Evolutionary conservation across 345 rosid genomes (phyloP).

Genomic region (Populus davidiana): DNA sequence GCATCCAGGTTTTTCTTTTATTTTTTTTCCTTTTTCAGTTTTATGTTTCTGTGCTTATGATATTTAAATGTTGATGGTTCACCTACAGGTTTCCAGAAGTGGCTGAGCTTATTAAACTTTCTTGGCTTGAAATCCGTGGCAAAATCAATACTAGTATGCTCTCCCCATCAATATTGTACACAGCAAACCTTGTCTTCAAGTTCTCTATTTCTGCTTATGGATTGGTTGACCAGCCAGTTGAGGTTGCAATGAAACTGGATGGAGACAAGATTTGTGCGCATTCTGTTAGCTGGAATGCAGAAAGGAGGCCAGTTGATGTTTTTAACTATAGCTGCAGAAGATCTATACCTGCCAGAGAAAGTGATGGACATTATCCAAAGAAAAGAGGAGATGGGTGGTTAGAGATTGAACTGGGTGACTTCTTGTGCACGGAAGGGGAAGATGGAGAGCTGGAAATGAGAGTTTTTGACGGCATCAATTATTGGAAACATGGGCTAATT

Average conservation of each 20-base stretch:
- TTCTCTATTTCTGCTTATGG: not conserved
- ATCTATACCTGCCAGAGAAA: not conserved
- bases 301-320: not conserved
- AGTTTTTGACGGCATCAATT: not conserved
- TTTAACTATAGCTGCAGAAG: too few relatives aligned
- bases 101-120: conserved; percentile 21
- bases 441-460: conserved; percentile 21
- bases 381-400: conserved; percentile 36
- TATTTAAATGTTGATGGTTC: not conserved
- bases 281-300: conserved; percentile 6
- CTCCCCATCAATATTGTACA: conserved; percentile 27
- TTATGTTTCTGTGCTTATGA: not conserved
- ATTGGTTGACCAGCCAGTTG: conserved; percentile 8
- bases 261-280: not conserved
- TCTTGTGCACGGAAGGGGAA: conserved; percentile 12
- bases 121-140: conserved; percentile 33
- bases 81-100: conserved; percentile 28
- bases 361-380: not conserved
- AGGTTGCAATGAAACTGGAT: conserved; percentile 14
- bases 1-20: conserved; percentile 5
- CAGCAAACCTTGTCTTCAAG: conserved; percentile 36
- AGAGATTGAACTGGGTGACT: conserved; percentile 31
- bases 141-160: conserved; percentile 17
- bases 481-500: conserved; percentile 27
- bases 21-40: not conserved